Evolutionary conservation across 225 moss, liverwort and hornwort genomes (phyloP).

Genomic region (Physcomitrellopsis africana): DNA sequence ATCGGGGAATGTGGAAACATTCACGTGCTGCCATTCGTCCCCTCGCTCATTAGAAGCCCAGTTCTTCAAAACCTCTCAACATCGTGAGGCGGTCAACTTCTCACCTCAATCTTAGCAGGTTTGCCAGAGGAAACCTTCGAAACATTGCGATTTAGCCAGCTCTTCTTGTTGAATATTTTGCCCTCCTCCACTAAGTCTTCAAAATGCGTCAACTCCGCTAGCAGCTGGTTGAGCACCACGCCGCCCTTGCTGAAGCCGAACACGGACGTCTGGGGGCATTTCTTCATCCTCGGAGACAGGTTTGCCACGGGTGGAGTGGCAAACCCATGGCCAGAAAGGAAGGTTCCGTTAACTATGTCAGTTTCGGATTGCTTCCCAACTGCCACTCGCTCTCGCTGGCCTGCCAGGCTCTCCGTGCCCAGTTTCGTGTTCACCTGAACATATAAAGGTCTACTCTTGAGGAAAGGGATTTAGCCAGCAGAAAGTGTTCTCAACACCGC

Average conservation of each 20-base stretch:
- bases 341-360: constrained; percentile 39
- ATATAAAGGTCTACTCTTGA: neutral
- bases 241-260: constrained; percentile 94
- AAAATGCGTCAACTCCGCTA: constrained; percentile 72
- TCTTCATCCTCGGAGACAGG: constrained; percentile 42
- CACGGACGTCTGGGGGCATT: constrained; percentile 62
- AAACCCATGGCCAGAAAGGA: constrained; percentile 41
- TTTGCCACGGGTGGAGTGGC: constrained; percentile 27
- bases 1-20: too few species aligned
- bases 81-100: neutral
- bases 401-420: constrained; percentile 46
- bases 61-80: neutral
- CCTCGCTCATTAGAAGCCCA: neutral
- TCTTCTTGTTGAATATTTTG: constrained; percentile 43
- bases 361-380: constrained; percentile 44
- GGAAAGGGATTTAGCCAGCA: too few species aligned
- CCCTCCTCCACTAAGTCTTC: constrained; percentile 64
- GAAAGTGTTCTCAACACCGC: too few species aligned
- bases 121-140: constrained; percentile 46
- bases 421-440: constrained; percentile 43
- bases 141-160: constrained; percentile 41
- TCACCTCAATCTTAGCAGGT: constrained; percentile 49
- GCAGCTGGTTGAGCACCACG: constrained; percentile 80
- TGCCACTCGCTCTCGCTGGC: constrained; percentile 54
- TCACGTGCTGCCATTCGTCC: too few species aligned